phyloP scores from a whole-genome alignment of 2,329 filamentous ascomycete species.

The Talaromyces sp. region DNA sequence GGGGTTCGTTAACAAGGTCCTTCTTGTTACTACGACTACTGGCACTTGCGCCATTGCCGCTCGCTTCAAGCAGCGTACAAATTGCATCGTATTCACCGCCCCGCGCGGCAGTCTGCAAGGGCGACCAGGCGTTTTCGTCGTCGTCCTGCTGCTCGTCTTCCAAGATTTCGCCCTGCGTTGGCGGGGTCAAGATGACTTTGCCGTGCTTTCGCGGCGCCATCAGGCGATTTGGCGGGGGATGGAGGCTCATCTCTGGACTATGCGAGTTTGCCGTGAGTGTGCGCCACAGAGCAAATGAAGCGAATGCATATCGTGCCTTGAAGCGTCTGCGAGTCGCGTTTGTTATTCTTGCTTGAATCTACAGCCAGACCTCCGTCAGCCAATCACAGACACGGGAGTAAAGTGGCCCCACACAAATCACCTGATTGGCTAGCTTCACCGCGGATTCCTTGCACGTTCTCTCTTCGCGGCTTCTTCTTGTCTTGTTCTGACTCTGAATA shows the following conservation, averaged over 20 bases:
- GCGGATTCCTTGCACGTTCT: background rate
- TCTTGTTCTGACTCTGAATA: background rate
- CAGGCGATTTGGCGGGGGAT: background rate
- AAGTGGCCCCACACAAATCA: background rate
- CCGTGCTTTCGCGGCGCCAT: slow-evolving; percentile 9
- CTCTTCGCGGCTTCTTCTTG: background rate
- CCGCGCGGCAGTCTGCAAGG: slow-evolving; percentile 16
- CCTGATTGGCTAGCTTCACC: background rate
- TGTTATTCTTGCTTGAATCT: background rate
- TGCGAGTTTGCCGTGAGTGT: background rate
- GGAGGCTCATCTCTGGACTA: background rate
- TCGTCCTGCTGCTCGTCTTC: slow-evolving; percentile 4
- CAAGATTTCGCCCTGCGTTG: slow-evolving; percentile 5
- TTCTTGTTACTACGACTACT: slow-evolving; percentile 5
- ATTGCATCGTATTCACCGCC: slow-evolving; percentile 17
- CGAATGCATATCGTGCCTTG: background rate
- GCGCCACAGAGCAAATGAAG: background rate
- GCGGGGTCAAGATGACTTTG: slow-evolving; percentile 7
- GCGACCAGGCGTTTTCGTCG: slow-evolving; percentile 13
- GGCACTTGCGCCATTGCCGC: background rate
- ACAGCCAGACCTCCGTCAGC: background rate
- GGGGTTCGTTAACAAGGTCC: slow-evolving; percentile 14
- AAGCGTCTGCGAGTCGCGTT: background rate
- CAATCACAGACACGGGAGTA: background rate
- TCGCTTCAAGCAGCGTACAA: slow-evolving; percentile 13